Percentiles rank a stretch among this genome's conserved stretches.
Conservation (phyloP, 148 eudicot genomes). For the Bassia scoparia region DNA sequence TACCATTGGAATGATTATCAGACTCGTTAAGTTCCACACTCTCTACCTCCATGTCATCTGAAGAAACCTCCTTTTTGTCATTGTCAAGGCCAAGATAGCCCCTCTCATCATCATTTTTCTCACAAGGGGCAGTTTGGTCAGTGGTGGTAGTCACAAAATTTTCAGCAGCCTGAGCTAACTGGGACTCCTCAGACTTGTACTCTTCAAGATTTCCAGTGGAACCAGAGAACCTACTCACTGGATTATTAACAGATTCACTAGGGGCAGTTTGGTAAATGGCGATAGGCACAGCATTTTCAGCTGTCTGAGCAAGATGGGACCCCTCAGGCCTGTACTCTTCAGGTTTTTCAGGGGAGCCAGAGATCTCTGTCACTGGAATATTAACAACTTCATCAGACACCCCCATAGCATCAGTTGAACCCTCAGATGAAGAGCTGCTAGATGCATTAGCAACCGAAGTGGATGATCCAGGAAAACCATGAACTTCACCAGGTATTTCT, state of each 20-base stretch:
- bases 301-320: neutral
- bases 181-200: neutral
- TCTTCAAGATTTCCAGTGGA: constrained; percentile 2
- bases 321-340: neutral
- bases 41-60: constrained; percentile 12
- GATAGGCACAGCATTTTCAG: neutral
- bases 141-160: neutral
- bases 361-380: neutral
- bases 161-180: neutral
- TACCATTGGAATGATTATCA: neutral
- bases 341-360: neutral
- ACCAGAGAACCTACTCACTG: neutral
- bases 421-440: neutral
- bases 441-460: neutral
- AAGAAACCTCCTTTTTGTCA: neutral
- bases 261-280: neutral
- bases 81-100: neutral
- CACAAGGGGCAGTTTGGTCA: constrained; percentile 1
- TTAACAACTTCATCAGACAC: neutral
- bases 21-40: neutral
- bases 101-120: neutral
- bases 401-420: neutral
- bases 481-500: neutral
- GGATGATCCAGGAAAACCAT: neutral
- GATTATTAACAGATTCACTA: neutral